Conservation (phyloP, 2,329 filamentous ascomycete species). For the Plectosphaerella sp. region DNA sequence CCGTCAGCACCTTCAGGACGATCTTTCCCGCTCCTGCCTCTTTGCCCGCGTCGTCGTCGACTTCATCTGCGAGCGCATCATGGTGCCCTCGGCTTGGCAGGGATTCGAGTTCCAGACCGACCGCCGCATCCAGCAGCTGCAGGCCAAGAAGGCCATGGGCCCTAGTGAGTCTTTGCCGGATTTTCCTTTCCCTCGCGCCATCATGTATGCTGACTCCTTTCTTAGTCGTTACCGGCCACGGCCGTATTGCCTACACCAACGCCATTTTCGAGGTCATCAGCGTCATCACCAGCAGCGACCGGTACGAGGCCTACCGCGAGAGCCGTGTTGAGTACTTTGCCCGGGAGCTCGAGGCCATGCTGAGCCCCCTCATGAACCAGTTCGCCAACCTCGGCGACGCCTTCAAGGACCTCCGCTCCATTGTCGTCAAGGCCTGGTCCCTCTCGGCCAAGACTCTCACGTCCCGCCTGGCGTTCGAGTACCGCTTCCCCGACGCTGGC, state of each 20-base stretch:
- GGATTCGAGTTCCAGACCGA: constrained; percentile 29
- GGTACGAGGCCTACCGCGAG: constrained; percentile 12
- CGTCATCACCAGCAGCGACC: constrained; percentile 28
- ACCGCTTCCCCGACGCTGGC: constrained; percentile 46
- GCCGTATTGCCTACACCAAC: constrained; percentile 31
- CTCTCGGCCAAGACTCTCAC: constrained; percentile 43
- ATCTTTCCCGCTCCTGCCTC: constrained; percentile 35
- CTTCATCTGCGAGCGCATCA: constrained; percentile 35
- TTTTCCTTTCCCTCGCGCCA: background rate
- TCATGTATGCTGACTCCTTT: background rate
- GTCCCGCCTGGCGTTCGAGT: constrained; percentile 37
- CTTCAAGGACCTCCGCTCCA: constrained; percentile 34
- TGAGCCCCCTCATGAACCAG: constrained; percentile 34
- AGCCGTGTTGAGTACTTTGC: constrained; percentile 26
- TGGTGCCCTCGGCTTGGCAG: constrained; percentile 33
- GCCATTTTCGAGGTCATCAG: constrained; percentile 30
- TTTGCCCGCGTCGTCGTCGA: constrained; percentile 37
- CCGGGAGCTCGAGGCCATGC: constrained; percentile 36
- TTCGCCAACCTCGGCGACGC: constrained; percentile 27
- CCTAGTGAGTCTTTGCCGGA: constrained; percentile 20
- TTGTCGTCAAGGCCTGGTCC: constrained; percentile 37
- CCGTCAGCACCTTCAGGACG: constrained; percentile 32
- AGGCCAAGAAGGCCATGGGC: constrained; percentile 28
- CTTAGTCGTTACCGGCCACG: constrained; percentile 9
- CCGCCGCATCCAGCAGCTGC: constrained; percentile 27